phyloP scores from a whole-genome alignment of 2,329 filamentous ascomycete species.

The Graphilbum sp. region DNA sequence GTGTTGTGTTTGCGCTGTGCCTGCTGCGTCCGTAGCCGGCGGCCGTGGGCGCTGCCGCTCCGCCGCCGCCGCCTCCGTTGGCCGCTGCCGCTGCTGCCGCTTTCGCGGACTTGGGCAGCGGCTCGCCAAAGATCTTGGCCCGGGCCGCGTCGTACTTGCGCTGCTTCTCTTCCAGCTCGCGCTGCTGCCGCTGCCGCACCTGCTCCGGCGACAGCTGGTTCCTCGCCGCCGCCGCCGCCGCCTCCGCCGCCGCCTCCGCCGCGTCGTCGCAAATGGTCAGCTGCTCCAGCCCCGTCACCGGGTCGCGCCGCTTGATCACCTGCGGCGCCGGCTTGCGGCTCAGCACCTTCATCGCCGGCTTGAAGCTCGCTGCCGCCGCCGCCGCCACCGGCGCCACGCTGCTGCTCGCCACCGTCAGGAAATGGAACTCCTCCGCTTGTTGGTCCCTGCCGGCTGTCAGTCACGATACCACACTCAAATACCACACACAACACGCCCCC shows the following conservation, averaged over 20 bases:
- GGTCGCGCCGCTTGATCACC: constrained; percentile 40
- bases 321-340: constrained; percentile 60
- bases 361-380: constrained; percentile 47
- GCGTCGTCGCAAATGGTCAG: constrained; percentile 32
- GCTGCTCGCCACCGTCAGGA: constrained; percentile 33
- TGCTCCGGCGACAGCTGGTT: constrained; percentile 57
- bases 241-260: constrained; percentile 52
- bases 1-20: too few species aligned
- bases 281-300: constrained; percentile 27
- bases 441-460: constrained; percentile 34
- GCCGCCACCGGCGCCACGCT: constrained; percentile 28
- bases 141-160: constrained; percentile 77
- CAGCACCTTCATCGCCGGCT: constrained; percentile 68
- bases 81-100: not conserved
- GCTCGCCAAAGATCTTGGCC: constrained; percentile 65
- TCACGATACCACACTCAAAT: not conserved
- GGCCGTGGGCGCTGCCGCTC: constrained; percentile 14
- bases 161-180: constrained; percentile 78
- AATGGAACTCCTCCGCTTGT: constrained; percentile 57
- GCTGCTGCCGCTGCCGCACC: constrained; percentile 58
- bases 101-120: constrained; percentile 12
- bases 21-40: not conserved
- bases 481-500: not conserved
- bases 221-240: constrained; percentile 51
- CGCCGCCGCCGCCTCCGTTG: not conserved